Evolutionary conservation across 495 filamentous ascomycete genomes (phyloP).

Genomic region (Penicillium malachiteum): DNA sequence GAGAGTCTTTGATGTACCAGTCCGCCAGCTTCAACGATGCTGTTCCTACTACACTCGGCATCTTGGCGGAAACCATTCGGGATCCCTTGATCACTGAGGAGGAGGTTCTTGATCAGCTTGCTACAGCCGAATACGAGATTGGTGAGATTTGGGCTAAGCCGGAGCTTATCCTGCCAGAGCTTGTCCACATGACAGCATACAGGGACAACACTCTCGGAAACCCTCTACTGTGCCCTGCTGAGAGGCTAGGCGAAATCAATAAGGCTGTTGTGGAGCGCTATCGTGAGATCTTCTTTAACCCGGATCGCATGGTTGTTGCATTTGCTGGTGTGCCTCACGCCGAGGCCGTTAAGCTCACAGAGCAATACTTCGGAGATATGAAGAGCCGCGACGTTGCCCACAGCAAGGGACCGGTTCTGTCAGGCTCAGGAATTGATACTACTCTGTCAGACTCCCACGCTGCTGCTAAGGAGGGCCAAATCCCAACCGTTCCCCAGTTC

Average conservation of each 20-base stretch:
- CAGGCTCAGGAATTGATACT: slow-evolving; percentile 55
- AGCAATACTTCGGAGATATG: slow-evolving; percentile 93
- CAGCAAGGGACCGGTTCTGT: slow-evolving; percentile 51
- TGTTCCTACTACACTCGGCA: slow-evolving; percentile 74
- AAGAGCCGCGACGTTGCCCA: slow-evolving; percentile 32
- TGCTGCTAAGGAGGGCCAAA: slow-evolving; percentile 38
- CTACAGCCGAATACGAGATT: slow-evolving; percentile 93
- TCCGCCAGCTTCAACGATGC: slow-evolving; percentile 95
- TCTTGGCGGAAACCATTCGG: slow-evolving; percentile 92
- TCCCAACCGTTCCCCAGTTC: slow-evolving; percentile 42
- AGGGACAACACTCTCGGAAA: slow-evolving; percentile 95
- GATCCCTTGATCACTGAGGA: slow-evolving; percentile 87
- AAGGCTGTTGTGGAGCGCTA: slow-evolving; percentile 74
- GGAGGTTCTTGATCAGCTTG: slow-evolving; percentile 81
- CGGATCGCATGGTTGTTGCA: slow-evolving; percentile 88
- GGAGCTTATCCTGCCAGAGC: slow-evolving; percentile 90
- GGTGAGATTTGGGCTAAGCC: slow-evolving; percentile 97
- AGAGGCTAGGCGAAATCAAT: slow-evolving; percentile 76
- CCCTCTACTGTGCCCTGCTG: slow-evolving; percentile 85
- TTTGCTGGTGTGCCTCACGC: slow-evolving; percentile 89
- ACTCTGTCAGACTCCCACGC: slow-evolving; percentile 50
- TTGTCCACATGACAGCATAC: slow-evolving; percentile 93
- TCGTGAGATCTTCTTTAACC: slow-evolving; percentile 77
- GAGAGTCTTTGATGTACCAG: slow-evolving; percentile 98
- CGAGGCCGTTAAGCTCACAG: slow-evolving; percentile 74